Percentiles rank a stretch among this genome's conserved stretches.
Conservation (phyloP, 176 grass and related monocot species). For the Tillandsia leiboldiana region DNA sequence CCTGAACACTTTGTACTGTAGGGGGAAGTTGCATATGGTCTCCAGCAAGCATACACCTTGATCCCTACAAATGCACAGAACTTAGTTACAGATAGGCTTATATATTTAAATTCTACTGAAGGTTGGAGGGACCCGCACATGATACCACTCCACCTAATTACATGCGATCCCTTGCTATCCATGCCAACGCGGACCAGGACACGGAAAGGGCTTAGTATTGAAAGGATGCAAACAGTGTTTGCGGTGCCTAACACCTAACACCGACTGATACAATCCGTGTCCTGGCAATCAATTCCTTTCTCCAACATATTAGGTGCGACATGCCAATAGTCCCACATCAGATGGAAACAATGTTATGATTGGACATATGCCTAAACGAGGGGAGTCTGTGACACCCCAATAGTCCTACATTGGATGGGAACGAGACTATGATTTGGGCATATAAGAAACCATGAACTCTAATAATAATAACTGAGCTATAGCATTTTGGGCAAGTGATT, state of each 20-base stretch:
- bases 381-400: too few species aligned
- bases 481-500: too few species aligned
- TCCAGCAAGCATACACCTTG: constrained; percentile 81
- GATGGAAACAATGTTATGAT: too few species aligned
- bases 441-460: too few species aligned
- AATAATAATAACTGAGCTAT: too few species aligned
- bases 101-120: not conserved
- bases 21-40: constrained; percentile 97
- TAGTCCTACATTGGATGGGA: too few species aligned
- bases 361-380: too few species aligned
- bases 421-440: too few species aligned
- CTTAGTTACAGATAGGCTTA: not conserved
- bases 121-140: not conserved
- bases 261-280: not conserved
- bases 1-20: constrained; percentile 87
- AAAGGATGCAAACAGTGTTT: not conserved
- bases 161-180: not conserved
- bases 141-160: not conserved
- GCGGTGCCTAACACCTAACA: not conserved
- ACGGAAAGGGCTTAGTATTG: not conserved
- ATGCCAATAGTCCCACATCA: not conserved
- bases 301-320: not conserved
- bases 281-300: not conserved
- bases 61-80: constrained; percentile 30
- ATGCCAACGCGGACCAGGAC: constrained; percentile 12